Evolutionary conservation across 148 eudicot species (phyloP).

Genomic region (Drosera capensis): DNA sequence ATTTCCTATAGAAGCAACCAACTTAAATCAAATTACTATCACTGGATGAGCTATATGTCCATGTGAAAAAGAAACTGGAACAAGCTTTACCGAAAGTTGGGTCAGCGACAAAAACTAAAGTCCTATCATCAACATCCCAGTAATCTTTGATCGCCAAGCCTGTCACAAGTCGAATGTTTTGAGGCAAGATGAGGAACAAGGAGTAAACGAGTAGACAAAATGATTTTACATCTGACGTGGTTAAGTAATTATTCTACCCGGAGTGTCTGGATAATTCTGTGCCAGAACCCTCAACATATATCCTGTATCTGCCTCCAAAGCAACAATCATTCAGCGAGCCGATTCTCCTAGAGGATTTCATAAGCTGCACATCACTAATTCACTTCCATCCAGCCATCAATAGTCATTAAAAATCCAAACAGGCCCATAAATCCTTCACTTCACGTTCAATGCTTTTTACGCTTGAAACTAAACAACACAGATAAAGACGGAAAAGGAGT

Average conservation of each 20-base stretch:
- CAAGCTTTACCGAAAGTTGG: slow-evolving; percentile 68
- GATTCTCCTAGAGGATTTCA: slow-evolving; percentile 38
- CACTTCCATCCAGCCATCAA: not conserved
- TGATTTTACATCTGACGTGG: too few relatives aligned
- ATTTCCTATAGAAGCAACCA: slow-evolving; percentile 35
- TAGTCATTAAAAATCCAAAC: too few relatives aligned
- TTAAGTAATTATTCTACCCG: slow-evolving; percentile 40
- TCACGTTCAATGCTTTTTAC: too few relatives aligned
- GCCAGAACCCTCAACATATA: slow-evolving; percentile 80
- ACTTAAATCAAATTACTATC: not conserved
- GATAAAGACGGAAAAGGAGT: not conserved
- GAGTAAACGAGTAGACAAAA: not conserved
- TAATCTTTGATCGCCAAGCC: slow-evolving; percentile 87
- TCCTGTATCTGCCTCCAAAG: slow-evolving; percentile 76
- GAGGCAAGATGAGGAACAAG: not conserved
- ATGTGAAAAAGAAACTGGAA: not conserved
- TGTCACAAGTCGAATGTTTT: slow-evolving; percentile 7
- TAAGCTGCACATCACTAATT: not conserved
- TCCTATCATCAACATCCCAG: slow-evolving; percentile 90
- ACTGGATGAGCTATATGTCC: not conserved
- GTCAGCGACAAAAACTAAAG: slow-evolving; percentile 90
- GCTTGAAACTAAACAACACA: slow-evolving; percentile 3
- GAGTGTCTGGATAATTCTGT: slow-evolving; percentile 94
- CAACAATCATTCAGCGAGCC: slow-evolving; percentile 59
- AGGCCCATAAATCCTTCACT: too few relatives aligned